Evolutionary conservation across 1,139 yeast species (phyloP).

Genomic region (Yamadazyma sp.): DNA sequence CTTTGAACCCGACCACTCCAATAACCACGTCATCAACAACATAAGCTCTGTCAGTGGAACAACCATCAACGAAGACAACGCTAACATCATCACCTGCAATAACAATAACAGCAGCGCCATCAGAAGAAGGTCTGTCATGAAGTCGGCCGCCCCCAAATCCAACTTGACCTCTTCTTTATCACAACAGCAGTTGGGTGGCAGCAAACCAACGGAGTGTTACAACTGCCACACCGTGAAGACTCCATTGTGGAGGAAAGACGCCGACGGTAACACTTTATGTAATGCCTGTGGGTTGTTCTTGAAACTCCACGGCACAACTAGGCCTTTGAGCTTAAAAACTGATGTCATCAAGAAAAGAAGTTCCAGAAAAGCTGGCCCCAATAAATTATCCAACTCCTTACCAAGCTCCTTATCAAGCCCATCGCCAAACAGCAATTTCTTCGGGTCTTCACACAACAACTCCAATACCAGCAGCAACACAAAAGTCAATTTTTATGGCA

Average conservation of each 20-base stretch:
- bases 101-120: neutral
- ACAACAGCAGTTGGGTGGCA: constrained; percentile 9
- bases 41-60: neutral
- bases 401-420: constrained; percentile 11
- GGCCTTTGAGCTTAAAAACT: constrained; percentile 71
- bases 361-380: constrained; percentile 12
- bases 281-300: constrained; percentile 62
- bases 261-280: constrained; percentile 55
- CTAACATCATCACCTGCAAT: constrained; percentile 3
- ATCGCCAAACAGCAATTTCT: constrained; percentile 4
- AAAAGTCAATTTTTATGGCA: constrained; percentile 9
- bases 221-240: constrained; percentile 60
- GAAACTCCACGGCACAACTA: constrained; percentile 57
- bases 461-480: constrained; percentile 3
- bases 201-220: constrained; percentile 32
- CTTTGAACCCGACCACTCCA: neutral
- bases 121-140: constrained; percentile 3
- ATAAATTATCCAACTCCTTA: constrained; percentile 14
- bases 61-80: neutral
- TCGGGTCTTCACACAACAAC: constrained; percentile 4
- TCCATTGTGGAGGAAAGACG: constrained; percentile 59
- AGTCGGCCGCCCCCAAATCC: constrained; percentile 22
- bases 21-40: neutral
- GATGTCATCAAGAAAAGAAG: constrained; percentile 83
- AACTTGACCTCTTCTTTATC: constrained; percentile 35